Evolutionary conservation across 1,284 basidiomycete genomes (phyloP).

Genomic region (Chalciporus sp.): DNA sequence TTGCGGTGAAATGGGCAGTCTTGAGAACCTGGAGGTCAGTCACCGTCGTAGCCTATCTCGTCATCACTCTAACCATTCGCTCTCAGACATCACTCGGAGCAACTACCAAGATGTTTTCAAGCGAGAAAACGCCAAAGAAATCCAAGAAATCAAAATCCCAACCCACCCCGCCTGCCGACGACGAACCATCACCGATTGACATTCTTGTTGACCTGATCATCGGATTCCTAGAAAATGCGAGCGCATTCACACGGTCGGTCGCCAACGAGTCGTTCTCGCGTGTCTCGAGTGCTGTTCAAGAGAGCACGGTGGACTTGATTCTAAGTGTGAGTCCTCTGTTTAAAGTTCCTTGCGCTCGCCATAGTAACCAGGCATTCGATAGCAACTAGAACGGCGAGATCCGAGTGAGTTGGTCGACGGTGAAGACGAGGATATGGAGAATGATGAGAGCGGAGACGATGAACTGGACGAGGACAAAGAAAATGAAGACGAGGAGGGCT

Average conservation of each 20-base stretch:
- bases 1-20: conserved; percentile 58
- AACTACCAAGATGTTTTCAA: conserved; percentile 52
- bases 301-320: conserved; percentile 82
- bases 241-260: conserved; percentile 79
- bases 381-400: conserved; percentile 83
- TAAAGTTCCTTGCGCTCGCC: not conserved
- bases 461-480: conserved; percentile 37
- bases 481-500: conserved; percentile 40
- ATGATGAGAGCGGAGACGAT: conserved; percentile 42
- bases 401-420: conserved; percentile 57
- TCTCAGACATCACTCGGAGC: conserved; percentile 55
- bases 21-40: conserved; percentile 65
- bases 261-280: conserved; percentile 84
- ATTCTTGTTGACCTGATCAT: conserved; percentile 87
- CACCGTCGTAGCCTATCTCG: conserved; percentile 1
- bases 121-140: conserved; percentile 49
- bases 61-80: conserved; percentile 1
- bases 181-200: conserved; percentile 68
- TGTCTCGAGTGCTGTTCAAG: conserved; percentile 70
- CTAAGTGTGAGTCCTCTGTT: conserved; percentile 62
- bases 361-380: conserved; percentile 9
- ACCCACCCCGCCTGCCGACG: conserved; percentile 18
- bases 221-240: conserved; percentile 85
- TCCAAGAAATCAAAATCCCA: conserved; percentile 40
- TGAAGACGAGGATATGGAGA: conserved; percentile 42